Percentiles rank a stretch among this genome's conserved stretches.
These are phyloP conservation scores for Dactylellina sp. DNA, from an alignment of 2,329 filamentous ascomycete species.

Conservation along the genomic window DNA sequence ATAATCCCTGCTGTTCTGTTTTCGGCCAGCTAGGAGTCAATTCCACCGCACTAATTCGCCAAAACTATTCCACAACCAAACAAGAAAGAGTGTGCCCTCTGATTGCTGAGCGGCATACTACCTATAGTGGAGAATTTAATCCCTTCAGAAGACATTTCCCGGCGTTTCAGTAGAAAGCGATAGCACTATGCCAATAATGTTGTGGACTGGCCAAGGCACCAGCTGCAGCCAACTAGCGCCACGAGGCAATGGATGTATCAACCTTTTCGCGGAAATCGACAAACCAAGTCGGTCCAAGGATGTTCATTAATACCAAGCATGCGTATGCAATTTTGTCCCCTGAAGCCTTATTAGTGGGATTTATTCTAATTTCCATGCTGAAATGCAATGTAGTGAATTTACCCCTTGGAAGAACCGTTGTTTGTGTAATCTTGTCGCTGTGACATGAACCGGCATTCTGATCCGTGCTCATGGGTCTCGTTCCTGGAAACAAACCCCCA, in stretches of 20 bases:
- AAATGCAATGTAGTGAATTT: neutral
- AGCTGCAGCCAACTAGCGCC: constrained; percentile 7
- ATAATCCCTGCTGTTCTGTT: neutral
- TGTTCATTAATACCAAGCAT: neutral
- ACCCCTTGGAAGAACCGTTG: too few species aligned
- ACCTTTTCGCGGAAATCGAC: constrained; percentile 1
- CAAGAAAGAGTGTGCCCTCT: neutral
- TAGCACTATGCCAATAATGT: neutral
- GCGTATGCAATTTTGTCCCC: too few species aligned
- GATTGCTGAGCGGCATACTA: neutral
- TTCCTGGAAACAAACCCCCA: too few species aligned
- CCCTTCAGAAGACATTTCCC: neutral
- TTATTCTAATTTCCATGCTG: neutral
- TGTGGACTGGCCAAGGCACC: constrained; percentile 1
- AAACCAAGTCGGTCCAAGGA: neutral
- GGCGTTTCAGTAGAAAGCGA: neutral
- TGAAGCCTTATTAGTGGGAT: too few species aligned
- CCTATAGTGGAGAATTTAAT: neutral
- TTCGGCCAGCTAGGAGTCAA: neutral
- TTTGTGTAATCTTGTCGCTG: too few species aligned
- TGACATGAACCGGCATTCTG: neutral
- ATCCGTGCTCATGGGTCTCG: neutral
- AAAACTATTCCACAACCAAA: neutral
- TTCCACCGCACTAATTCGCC: neutral
- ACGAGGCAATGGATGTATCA: constrained; percentile 1